A percentile compares a stretch with the other conserved stretches of the same genome.
Conservation (phyloP, 441 rosid genomes). For the Breynia disticha region DNA sequence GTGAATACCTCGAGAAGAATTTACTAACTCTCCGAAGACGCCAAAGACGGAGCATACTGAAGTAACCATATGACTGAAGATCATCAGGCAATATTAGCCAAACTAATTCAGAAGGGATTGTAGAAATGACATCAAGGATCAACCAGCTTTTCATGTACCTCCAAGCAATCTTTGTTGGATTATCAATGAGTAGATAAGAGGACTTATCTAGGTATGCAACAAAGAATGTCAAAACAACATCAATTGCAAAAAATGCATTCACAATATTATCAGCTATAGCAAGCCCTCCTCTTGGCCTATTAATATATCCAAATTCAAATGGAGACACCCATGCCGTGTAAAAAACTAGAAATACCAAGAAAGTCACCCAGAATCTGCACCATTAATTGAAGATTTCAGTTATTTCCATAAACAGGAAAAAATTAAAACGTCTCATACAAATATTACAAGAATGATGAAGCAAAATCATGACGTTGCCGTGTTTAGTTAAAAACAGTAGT, state of each 20-base stretch:
- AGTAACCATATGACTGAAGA: slow-evolving; percentile 51
- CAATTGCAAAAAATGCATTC: slow-evolving; percentile 52
- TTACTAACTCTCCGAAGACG: slow-evolving; percentile 77
- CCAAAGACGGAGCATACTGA: slow-evolving; percentile 84
- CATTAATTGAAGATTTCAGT: no score
- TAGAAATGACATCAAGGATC: slow-evolving; percentile 55
- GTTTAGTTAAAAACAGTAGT: no score
- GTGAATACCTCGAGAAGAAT: slow-evolving; percentile 60
- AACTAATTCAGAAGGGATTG: slow-evolving; percentile 58
- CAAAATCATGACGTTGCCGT: no score
- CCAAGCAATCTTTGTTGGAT: slow-evolving; percentile 53
- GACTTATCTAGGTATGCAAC: slow-evolving; percentile 70
- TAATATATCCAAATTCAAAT: slow-evolving; percentile 67
- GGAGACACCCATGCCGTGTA: slow-evolving; percentile 93
- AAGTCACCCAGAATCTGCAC: slow-evolving; percentile 66
- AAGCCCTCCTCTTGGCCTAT: slow-evolving; percentile 33
- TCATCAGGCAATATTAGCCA: slow-evolving; percentile 35
- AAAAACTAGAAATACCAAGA: slow-evolving; percentile 59
- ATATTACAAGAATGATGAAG: no score
- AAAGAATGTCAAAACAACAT: slow-evolving; percentile 70
- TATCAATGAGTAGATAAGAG: slow-evolving; percentile 55
- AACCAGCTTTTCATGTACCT: slow-evolving; percentile 51
- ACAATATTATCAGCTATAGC: slow-evolving; percentile 53
- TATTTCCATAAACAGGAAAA: background rate
- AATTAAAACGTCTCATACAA: no score